Evolutionary conservation across 2,329 filamentous ascomycete genomes (phyloP).

Genomic region (Leptographium lundbergii): DNA sequence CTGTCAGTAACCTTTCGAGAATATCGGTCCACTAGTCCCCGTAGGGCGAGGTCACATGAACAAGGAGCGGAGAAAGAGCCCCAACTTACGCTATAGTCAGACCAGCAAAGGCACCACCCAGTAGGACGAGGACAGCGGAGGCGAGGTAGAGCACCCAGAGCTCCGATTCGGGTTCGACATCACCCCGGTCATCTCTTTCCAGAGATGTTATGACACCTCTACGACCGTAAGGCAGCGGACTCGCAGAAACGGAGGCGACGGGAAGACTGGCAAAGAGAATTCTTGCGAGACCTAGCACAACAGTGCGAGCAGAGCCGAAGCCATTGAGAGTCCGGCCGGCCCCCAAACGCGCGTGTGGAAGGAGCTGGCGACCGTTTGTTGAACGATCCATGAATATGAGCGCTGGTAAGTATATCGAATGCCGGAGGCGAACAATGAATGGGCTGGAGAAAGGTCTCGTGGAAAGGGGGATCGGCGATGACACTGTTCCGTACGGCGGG

Average conservation of each 20-base stretch:
- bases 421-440: neutral
- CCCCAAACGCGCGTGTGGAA: neutral
- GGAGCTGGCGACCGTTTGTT: neutral
- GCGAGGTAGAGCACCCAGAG: slow-evolving; percentile 73
- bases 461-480: neutral
- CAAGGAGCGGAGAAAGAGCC: neutral
- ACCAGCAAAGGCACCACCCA: slow-evolving; percentile 87
- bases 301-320: slow-evolving; percentile 26
- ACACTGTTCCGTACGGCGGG: neutral
- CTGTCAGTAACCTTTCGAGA: neutral
- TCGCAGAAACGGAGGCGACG: slow-evolving; percentile 25
- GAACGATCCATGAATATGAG: neutral
- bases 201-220: neutral
- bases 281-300: slow-evolving; percentile 38
- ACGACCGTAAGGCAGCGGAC: slow-evolving; percentile 24
- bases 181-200: slow-evolving; percentile 26
- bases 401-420: neutral
- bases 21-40: neutral
- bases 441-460: neutral
- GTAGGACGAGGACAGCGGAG: slow-evolving; percentile 68
- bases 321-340: slow-evolving; percentile 7
- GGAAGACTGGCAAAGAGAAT: slow-evolving; percentile 36
- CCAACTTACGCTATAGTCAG: slow-evolving; percentile 63
- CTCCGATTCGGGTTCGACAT: slow-evolving; percentile 43
- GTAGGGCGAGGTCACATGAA: neutral